Evolutionary conservation across 495 filamentous ascomycete species (phyloP).

Genomic region (Delitschia confertaspora): DNA sequence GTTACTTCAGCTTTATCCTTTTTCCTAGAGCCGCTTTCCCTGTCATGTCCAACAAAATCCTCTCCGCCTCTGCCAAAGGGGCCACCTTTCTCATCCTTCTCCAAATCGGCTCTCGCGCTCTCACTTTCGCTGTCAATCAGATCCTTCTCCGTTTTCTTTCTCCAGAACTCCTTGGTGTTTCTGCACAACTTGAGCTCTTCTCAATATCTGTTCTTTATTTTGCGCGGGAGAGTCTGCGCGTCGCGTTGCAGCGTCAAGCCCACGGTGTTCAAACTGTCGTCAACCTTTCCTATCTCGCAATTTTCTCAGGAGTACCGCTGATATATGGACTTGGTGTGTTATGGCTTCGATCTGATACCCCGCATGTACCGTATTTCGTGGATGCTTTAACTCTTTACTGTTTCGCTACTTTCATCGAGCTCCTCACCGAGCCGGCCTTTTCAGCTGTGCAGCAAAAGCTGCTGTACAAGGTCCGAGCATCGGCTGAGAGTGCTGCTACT

Average conservation of each 20-base stretch:
- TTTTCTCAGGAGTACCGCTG: conserved; percentile 59
- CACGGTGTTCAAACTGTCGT: conserved; percentile 53
- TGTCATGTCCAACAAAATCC: conserved; percentile 29
- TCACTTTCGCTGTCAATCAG: conserved; percentile 90
- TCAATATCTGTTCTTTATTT: conserved; percentile 84
- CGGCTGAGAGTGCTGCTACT: conserved; percentile 70
- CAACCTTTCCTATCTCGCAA: conserved; percentile 77
- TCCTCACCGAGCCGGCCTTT: conserved; percentile 78
- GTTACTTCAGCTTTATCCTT: background rate
- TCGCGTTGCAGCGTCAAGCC: conserved; percentile 72
- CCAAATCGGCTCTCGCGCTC: conserved; percentile 69
- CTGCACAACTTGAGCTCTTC: conserved; percentile 84
- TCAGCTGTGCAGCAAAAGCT: conserved; percentile 71
- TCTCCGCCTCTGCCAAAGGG: conserved; percentile 52
- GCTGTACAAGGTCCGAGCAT: conserved; percentile 67
- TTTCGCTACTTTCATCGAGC: conserved; percentile 67
- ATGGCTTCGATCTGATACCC: conserved; percentile 53
- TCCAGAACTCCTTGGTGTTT: conserved; percentile 70
- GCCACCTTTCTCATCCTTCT: conserved; percentile 80
- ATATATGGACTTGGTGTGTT: conserved; percentile 50
- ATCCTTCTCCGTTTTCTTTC: conserved; percentile 77
- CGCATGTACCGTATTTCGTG: conserved; percentile 55
- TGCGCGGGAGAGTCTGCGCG: conserved; percentile 75
- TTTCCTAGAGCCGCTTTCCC: too few species aligned
- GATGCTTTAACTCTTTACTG: conserved; percentile 59